These are phyloP conservation scores for Xylaria cubensis DNA, from an alignment of 495 filamentous ascomycete species.

Conservation along the genomic window DNA sequence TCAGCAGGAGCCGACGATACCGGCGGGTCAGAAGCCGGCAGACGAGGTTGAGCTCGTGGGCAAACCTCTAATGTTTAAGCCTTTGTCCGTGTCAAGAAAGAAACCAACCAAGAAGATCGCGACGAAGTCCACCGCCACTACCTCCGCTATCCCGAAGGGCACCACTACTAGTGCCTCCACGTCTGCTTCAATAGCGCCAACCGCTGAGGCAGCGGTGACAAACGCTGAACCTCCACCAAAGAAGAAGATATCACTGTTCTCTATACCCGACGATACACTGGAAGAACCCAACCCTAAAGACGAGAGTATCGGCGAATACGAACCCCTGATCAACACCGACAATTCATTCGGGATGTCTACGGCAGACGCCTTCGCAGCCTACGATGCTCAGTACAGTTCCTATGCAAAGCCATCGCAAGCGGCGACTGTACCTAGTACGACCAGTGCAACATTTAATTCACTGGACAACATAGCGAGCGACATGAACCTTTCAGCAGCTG, in stretches of 20 bases:
- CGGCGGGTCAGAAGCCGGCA: constrained; percentile 54
- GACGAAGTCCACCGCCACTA: constrained; percentile 23
- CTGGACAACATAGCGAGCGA: constrained; percentile 71
- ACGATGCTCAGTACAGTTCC: constrained; percentile 42
- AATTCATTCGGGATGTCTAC: constrained; percentile 23
- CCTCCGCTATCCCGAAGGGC: constrained; percentile 25
- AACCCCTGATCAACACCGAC: constrained; percentile 47
- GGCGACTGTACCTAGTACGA: constrained; percentile 28
- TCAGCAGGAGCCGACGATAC: constrained; percentile 49
- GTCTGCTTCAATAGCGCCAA: constrained; percentile 8
- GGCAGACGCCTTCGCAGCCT: constrained; percentile 43
- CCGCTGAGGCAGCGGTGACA: constrained; percentile 1
- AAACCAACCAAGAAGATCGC: constrained; percentile 72
- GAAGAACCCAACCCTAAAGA: constrained; percentile 5
- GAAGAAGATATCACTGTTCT: constrained; percentile 54
- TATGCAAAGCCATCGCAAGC: constrained; percentile 33
- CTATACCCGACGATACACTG: constrained; percentile 43
- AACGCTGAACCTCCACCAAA: constrained; percentile 38
- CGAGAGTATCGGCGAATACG: constrained; percentile 42
- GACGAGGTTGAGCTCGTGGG: constrained; percentile 72
- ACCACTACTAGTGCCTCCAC: constrained; percentile 7
- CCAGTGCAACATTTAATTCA: constrained; percentile 42
- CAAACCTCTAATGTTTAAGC: constrained; percentile 86
- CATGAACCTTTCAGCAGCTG: constrained; percentile 74
- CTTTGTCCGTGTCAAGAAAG: constrained; percentile 77